A percentile compares a stretch with the other conserved stretches of the same genome.
These are phyloP conservation scores for Termitomyces heimii DNA, from an alignment of 768 basidiomycete genomes.

Conservation along the genomic window DNA sequence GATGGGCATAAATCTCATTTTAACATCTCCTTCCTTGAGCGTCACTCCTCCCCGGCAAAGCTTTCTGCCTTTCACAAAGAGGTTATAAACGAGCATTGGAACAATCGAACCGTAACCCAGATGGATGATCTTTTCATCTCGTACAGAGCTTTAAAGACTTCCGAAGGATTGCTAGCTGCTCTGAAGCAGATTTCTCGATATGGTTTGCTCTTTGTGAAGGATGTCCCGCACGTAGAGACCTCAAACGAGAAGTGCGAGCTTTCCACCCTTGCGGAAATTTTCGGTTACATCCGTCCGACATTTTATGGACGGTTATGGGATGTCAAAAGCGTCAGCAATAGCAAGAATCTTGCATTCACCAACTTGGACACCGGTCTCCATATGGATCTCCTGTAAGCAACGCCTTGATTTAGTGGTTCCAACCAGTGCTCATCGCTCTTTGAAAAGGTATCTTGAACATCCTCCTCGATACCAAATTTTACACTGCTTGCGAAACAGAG, in stretches of 20 bases:
- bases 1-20: constrained; percentile 60
- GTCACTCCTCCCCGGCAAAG: constrained; percentile 29
- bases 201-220: constrained; percentile 68
- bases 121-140: constrained; percentile 43
- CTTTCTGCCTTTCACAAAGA: constrained; percentile 14
- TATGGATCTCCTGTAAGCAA: constrained; percentile 83
- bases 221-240: constrained; percentile 61
- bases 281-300: constrained; percentile 77
- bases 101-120: constrained; percentile 9
- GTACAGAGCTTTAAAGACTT: constrained; percentile 44
- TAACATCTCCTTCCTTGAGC: constrained; percentile 33
- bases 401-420: background rate
- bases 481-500: constrained; percentile 83
- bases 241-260: constrained; percentile 61
- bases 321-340: constrained; percentile 67
- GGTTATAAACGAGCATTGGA: constrained; percentile 7
- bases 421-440: background rate
- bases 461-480: constrained; percentile 92
- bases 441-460: constrained; percentile 74
- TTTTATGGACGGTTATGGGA: constrained; percentile 92
- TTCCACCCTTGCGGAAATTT: constrained; percentile 51
- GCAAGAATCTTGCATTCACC: constrained; percentile 93
- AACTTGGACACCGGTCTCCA: constrained; percentile 83
- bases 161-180: constrained; percentile 43
- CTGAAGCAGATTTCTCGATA: constrained; percentile 66